Evolutionary conservation across 441 rosid species (phyloP), one percentile per base, ranked within the genome.

Genomic region (Adansonia madagascariensis): DNA sequence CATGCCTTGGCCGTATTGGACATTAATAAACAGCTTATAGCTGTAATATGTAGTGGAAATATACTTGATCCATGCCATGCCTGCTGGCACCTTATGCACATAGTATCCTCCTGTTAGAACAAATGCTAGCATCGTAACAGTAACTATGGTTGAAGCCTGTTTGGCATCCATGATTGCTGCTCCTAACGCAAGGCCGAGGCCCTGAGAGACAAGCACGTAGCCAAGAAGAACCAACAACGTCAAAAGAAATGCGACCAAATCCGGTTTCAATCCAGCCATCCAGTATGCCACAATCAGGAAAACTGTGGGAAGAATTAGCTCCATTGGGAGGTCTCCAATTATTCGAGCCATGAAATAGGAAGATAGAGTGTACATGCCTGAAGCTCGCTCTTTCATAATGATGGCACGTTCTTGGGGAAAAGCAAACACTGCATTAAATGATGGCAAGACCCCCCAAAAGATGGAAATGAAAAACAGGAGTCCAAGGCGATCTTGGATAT

Each of bases 401-500:
- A 94, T 90, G 2, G 89, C 95, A 0, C 91, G 88, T 73, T 94
- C 98, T 85, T 94, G 98, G 0, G 98, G 98, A 24, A 94, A 94
- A 0, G 94, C 95, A 60, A 94, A 94, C 3, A 86, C 95, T 0
- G 97, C 83, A 46, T 89, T 94, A 69, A 91, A 93, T n/a, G 98
- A 91, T 1, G 98, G 98, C 81, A 92, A 82, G 20, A 94, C 98
- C 0, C 98, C 98, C 98, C 98, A 94, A 47, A 94, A 94, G 79
- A 94, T 91, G 7, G 95, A 85, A 24, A 89, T 86, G 87, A 89
- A 94, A 84, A 89, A 94, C 35, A 94, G 92, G 77, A 94, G 89
- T 20, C 98, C 98, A 5, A 92, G 79, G 43, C 97, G 94, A 56
- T 94, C 98, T 78, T 90, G 95, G 73, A 87, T 77, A 24, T 88